Percentiles rank a stretch among this genome's conserved stretches.
Conservation (phyloP, 73 alveolate species). For the Tetrahymena thermophila region DNA sequence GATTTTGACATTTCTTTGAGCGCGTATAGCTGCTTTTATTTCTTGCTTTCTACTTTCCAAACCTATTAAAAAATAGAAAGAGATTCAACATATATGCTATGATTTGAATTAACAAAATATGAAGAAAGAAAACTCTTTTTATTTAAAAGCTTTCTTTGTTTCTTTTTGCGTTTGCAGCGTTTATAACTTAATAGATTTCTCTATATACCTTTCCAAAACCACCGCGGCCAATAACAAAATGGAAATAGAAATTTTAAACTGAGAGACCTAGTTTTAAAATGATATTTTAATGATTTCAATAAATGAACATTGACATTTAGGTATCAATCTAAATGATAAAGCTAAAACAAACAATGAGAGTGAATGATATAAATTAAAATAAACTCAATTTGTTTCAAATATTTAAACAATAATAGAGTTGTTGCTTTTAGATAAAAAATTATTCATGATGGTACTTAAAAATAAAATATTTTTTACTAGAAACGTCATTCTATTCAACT, state of each 20-base stretch:
- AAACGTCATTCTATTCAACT: not conserved
- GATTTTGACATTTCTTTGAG: not conserved
- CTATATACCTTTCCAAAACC: not conserved
- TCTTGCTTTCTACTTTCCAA: constrained; percentile 1
- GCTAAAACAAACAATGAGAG: too few relatives aligned
- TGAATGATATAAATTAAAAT: too few relatives aligned
- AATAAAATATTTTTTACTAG: not conserved
- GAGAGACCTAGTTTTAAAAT: not conserved
- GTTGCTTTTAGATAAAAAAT: not conserved
- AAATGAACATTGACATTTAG: not conserved
- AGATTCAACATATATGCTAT: not conserved
- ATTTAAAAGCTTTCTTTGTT: too few relatives aligned
- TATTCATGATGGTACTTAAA: not conserved
- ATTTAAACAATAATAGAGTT: not conserved
- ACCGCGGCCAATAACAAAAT: not conserved
- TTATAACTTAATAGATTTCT: not conserved
- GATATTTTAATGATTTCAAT: not conserved
- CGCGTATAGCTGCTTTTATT: not conserved
- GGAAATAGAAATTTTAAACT: not conserved
- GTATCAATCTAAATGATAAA: not conserved
- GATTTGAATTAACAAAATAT: not conserved
- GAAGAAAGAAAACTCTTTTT: not conserved
- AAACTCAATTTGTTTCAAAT: not conserved
- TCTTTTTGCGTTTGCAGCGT: not conserved
- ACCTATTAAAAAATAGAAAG: not conserved